Evolutionary conservation across 352 stramenopile genomes (phyloP).

Genomic region (Pythium pyrilobum): DNA sequence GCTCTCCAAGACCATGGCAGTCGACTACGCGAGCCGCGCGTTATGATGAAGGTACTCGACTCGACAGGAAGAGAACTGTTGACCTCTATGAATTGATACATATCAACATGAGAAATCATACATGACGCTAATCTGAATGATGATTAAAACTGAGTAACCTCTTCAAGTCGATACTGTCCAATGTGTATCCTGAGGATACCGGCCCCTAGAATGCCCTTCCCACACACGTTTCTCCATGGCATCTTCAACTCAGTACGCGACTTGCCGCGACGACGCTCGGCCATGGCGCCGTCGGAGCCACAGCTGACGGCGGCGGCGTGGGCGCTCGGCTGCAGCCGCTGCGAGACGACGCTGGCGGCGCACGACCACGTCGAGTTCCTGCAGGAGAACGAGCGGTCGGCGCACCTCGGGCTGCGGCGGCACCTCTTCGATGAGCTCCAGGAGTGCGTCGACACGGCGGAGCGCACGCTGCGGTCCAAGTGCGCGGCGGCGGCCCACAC

Average conservation of each 20-base stretch:
- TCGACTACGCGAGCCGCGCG: constrained; percentile 4
- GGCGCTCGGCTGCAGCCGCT: constrained; percentile 16
- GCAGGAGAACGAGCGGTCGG: constrained; percentile 37
- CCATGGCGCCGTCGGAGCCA: not conserved
- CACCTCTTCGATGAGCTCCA: constrained; percentile 22
- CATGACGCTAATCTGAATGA: too few species aligned
- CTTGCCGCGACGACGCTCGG: too few species aligned
- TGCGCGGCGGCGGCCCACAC: not conserved
- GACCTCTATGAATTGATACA: too few species aligned
- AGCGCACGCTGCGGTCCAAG: constrained; percentile 16
- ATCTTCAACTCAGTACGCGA: too few species aligned
- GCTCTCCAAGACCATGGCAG: constrained; percentile 5
- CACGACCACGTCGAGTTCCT: constrained; percentile 39
- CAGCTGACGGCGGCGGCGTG: constrained; percentile 1
- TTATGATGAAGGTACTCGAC: not conserved
- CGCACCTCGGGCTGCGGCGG: constrained; percentile 43
- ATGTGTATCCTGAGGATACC: constrained; percentile 12
- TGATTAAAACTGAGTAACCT: too few species aligned
- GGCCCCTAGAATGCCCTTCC: too few species aligned
- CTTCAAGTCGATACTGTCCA: too few species aligned
- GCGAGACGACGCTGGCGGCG: constrained; percentile 9
- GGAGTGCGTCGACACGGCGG: not conserved
- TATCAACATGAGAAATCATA: too few species aligned
- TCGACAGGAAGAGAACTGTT: not conserved
- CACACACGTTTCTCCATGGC: too few species aligned